Evolutionary conservation across 768 basidiomycete genomes (phyloP).

Genomic region (Tylopilus felleus): DNA sequence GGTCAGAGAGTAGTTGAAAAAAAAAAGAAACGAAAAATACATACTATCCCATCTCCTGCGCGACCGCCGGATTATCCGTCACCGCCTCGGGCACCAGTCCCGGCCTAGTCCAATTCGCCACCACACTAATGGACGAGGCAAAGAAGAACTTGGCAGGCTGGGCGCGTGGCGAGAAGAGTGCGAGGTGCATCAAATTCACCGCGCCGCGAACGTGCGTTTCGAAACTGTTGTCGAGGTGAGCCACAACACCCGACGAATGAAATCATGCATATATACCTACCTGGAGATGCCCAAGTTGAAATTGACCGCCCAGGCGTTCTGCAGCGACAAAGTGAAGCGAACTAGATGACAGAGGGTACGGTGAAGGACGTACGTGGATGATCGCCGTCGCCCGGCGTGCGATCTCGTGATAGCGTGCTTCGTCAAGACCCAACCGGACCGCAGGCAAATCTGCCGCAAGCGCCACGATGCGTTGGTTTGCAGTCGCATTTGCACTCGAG

Average conservation of each 20-base stretch:
- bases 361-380: slow-evolving; percentile 37
- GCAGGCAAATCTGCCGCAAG: slow-evolving; percentile 43
- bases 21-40: slow-evolving; percentile 2
- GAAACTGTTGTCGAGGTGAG: slow-evolving; percentile 27
- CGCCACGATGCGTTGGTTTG: slow-evolving; percentile 33
- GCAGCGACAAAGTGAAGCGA: not conserved
- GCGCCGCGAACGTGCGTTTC: slow-evolving; percentile 48
- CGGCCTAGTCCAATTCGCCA: slow-evolving; percentile 20
- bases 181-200: slow-evolving; percentile 48
- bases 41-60: slow-evolving; percentile 35
- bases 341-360: not conserved
- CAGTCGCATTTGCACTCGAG: not conserved
- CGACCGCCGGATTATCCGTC: slow-evolving; percentile 23
- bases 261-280: not conserved
- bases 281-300: slow-evolving; percentile 41
- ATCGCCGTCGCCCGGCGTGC: slow-evolving; percentile 38
- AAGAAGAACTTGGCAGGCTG: slow-evolving; percentile 46
- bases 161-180: slow-evolving; percentile 35
- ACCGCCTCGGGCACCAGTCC: slow-evolving; percentile 22
- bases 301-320: slow-evolving; percentile 60
- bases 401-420: slow-evolving; percentile 36
- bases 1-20: not conserved
- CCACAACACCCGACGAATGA: no score
- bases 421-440: slow-evolving; percentile 39
- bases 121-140: slow-evolving; percentile 44